Evolutionary conservation across 495 filamentous ascomycete species (phyloP), one percentile per base, ranked within the genome.

Genomic region (Aspergillus cristatus): DNA sequence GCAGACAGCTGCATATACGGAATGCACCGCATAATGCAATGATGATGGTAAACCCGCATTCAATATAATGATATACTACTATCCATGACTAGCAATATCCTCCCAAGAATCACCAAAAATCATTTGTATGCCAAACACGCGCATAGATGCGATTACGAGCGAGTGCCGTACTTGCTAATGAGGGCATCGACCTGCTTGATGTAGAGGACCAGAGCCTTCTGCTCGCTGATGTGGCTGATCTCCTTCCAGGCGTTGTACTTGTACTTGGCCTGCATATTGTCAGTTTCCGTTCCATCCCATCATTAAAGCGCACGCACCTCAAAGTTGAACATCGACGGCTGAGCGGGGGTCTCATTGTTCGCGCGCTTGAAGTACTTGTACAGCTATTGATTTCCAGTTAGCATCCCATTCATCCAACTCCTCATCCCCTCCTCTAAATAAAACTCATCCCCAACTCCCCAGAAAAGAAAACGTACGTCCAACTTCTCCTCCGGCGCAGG

Each of bases 201-300:
- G 59, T 95, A 95, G 43, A 74, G 65, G 54, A 74, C 73, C 76
- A 90, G 77, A 7, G 86, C 84, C 38, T 80, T 57, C 43, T 74
- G 65, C 28, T 68, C 39, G 32, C 65, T 73, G 35, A 79, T 57
- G 34, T 70, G 71, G 35, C 79, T 73, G 40, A 78, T 41, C 40
- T 74, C 70, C 58, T 80, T 55, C 85, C 86, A 95, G 14, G 78
- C 79, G 24, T 70, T 70, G 66, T 76, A 72, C 71, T 90, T 91
- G 45, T 77, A 78, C 65, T 87, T 90, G 60, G 63, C 76, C 86
- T 93, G 34, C 47, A 24, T 4, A 24, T 24, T 24, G 20, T 24
- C 20, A 24, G 20, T 8, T 24, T n/a, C n/a, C 25, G 12, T 24
- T 37, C 37, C 6, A 14, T 34, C 39, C 24, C 4, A 24, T 38